Conservation (phyloP, 2,329 filamentous ascomycete species). For the Periglandula ipomoeae region DNA sequence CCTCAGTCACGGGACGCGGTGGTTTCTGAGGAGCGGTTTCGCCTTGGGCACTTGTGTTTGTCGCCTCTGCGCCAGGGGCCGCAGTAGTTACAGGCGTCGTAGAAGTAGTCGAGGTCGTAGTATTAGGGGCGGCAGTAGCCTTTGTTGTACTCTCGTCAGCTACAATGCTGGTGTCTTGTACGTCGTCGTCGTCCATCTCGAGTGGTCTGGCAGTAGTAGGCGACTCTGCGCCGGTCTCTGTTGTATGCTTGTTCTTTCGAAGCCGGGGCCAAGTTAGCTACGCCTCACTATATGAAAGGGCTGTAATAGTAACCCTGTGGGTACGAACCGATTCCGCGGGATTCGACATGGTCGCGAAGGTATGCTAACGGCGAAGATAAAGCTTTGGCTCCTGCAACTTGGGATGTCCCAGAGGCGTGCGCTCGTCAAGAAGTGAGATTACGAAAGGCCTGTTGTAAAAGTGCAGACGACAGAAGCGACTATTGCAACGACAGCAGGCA, state of each 20-base stretch:
- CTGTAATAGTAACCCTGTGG: conserved; percentile 7
- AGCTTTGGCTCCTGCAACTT: background rate
- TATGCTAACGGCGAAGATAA: background rate
- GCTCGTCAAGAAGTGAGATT: background rate
- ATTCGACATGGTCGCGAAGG: conserved; percentile 28
- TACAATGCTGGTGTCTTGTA: conserved; percentile 49
- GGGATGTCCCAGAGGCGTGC: background rate
- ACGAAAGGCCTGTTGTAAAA: background rate
- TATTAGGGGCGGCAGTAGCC: background rate
- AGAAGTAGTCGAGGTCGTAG: background rate
- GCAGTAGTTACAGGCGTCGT: conserved; percentile 16
- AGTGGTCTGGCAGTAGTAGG: conserved; percentile 56
- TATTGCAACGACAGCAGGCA: background rate
- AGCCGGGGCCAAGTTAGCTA: conserved; percentile 14
- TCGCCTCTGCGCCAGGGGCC: conserved; percentile 22
- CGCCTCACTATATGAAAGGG: conserved; percentile 6
- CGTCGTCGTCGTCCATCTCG: conserved; percentile 62
- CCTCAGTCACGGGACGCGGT: conserved; percentile 70
- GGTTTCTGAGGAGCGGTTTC: conserved; percentile 65
- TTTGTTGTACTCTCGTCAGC: conserved; percentile 30
- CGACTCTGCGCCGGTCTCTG: conserved; percentile 46
- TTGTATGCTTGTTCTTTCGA: conserved; percentile 34
- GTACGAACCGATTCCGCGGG: conserved; percentile 34
- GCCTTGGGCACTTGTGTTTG: background rate
- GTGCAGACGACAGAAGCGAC: background rate